phyloP scores from a whole-genome alignment of 306 rosid genomes.

The Medicago truncatula region DNA sequence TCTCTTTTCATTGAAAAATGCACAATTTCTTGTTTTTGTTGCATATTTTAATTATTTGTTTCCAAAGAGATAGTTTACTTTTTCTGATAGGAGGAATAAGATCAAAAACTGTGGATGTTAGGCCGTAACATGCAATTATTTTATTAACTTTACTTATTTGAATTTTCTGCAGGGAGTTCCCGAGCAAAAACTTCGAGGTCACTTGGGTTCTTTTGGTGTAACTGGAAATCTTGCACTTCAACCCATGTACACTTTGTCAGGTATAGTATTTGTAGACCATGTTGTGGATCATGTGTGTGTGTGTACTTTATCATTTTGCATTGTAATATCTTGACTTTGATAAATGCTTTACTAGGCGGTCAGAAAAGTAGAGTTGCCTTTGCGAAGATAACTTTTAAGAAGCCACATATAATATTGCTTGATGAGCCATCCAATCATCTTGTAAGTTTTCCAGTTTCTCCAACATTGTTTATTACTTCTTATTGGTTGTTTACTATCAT shows the following conservation, averaged over 20 bases:
- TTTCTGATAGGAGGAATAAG: background rate
- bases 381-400: constrained; percentile 96
- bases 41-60: constrained; percentile 3
- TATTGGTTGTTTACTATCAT: constrained; percentile 17
- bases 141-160: constrained; percentile 37
- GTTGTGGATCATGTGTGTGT: background rate
- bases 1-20: background rate
- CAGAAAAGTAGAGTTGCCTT: constrained; percentile 99
- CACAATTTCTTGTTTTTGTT: constrained; percentile 7
- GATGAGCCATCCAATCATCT: constrained; percentile 99
- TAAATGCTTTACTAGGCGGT: constrained; percentile 69
- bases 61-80: constrained; percentile 5
- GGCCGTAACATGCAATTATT: constrained; percentile 6
- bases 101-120: constrained; percentile 28
- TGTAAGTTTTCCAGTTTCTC: constrained; percentile 56
- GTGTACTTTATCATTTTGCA: constrained; percentile 2
- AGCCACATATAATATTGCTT: constrained; percentile 95
- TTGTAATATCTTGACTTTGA: constrained; percentile 31
- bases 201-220: constrained; percentile 96
- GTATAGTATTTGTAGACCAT: constrained; percentile 49
- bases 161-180: constrained; percentile 85
- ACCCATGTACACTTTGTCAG: constrained; percentile 99
- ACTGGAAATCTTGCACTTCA: constrained; percentile 99
- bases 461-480: constrained; percentile 16
- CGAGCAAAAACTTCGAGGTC: constrained; percentile 96